These are phyloP conservation scores for Gossypium thurberi DNA, from an alignment of 345 rosid genomes.

Conservation along the genomic window DNA sequence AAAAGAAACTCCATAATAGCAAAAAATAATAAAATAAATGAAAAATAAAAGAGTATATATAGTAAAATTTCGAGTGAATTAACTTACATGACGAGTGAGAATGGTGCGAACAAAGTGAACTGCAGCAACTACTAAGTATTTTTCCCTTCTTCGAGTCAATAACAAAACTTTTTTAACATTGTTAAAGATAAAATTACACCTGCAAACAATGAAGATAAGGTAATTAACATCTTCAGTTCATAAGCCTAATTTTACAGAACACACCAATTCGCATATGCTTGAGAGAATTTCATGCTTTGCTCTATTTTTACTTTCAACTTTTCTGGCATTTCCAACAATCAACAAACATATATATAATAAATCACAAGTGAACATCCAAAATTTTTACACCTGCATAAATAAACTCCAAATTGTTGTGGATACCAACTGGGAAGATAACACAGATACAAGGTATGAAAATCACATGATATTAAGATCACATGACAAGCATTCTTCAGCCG, in stretches of 20 bases:
- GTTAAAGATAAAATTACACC: conserved; percentile 83
- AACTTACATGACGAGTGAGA: too few relatives aligned
- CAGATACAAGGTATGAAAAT: conserved; percentile 9
- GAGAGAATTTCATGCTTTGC: conserved; percentile 82
- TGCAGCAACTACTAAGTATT: too few relatives aligned
- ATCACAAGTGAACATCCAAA: conserved; percentile 16
- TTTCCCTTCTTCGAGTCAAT: too few relatives aligned
- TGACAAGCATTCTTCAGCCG: neutral
- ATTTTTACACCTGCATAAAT: conserved; percentile 11
- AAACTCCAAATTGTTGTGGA: conserved; percentile 6
- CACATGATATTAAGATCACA: neutral
- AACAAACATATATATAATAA: conserved; percentile 16
- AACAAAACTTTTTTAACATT: conserved; percentile 56
- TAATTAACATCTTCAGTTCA: conserved; percentile 7
- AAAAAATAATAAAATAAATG: too few relatives aligned
- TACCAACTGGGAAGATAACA: neutral
- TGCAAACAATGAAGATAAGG: conserved; percentile 34
- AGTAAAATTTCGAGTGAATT: too few relatives aligned
- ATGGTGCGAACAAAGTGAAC: too few relatives aligned
- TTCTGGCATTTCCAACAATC: conserved; percentile 26
- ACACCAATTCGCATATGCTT: conserved; percentile 84
- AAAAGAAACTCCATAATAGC: too few relatives aligned
- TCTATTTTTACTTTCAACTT: conserved; percentile 32
- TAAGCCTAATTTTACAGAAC: conserved; percentile 43
- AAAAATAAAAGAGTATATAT: too few relatives aligned